A percentile compares a stretch with the other conserved stretches of the same genome.
Evolutionary conservation across 2,329 filamentous ascomycete species (phyloP).

Genomic region (Penicillium sp.): DNA sequence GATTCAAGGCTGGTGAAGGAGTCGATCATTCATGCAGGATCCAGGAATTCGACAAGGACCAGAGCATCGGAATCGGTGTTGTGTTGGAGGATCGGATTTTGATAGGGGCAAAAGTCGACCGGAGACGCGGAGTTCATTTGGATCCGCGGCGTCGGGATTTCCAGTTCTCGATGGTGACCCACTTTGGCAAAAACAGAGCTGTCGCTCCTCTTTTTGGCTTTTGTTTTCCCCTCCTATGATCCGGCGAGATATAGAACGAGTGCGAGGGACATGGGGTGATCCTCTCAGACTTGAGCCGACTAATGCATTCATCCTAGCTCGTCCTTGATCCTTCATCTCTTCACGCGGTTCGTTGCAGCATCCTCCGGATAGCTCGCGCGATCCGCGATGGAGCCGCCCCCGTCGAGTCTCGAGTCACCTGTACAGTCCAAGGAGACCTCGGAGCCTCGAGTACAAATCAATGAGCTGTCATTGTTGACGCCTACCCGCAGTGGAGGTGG

Average conservation of each 20-base stretch:
- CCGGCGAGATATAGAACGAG: slow-evolving; percentile 4
- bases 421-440: slow-evolving; percentile 13
- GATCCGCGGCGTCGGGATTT: slow-evolving; percentile 18
- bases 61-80: no score
- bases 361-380: slow-evolving; percentile 10
- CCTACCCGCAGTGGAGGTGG: slow-evolving; percentile 15
- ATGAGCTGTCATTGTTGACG: slow-evolving; percentile 13
- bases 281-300: not conserved
- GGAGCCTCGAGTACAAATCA: slow-evolving; percentile 16
- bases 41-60: no score
- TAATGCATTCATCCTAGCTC: slow-evolving; percentile 4
- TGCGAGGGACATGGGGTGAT: not conserved
- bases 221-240: slow-evolving; percentile 5
- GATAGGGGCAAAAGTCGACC: not conserved
- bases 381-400: slow-evolving; percentile 20
- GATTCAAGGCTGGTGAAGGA: not conserved
- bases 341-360: slow-evolving; percentile 12
- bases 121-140: slow-evolving; percentile 1
- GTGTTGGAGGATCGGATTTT: not conserved
- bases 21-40: not conserved
- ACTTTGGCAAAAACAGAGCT: slow-evolving; percentile 20
- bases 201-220: slow-evolving; percentile 8
- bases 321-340: slow-evolving; percentile 8
- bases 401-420: slow-evolving; percentile 11
- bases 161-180: slow-evolving; percentile 19